These are phyloP conservation scores for Tuctoria greenei DNA, from an alignment of 176 grass and related monocot genomes.

Conservation along the genomic window DNA sequence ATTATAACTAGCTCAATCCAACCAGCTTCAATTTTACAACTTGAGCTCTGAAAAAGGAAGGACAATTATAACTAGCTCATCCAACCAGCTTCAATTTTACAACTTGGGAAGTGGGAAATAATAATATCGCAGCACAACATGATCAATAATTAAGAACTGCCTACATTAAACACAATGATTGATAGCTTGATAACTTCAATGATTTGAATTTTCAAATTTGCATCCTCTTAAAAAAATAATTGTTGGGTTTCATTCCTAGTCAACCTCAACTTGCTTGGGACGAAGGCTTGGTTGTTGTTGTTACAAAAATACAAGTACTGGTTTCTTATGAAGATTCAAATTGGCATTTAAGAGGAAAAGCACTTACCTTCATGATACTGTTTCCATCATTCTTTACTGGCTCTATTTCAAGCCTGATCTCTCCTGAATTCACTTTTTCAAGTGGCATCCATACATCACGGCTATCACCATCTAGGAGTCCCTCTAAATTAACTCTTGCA, in stretches of 20 bases:
- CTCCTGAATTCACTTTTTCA: slow-evolving; percentile 82
- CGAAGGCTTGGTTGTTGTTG: too few relatives aligned
- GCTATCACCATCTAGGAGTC: slow-evolving; percentile 59
- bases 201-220: not conserved
- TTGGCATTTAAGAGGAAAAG: not conserved
- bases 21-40: slow-evolving; percentile 46
- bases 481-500: slow-evolving; percentile 79
- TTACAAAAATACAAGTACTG: too few relatives aligned
- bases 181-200: slow-evolving; percentile 1
- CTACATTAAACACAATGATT: not conserved
- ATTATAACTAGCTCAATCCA: slow-evolving; percentile 83
- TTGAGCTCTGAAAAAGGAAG: slow-evolving; percentile 53
- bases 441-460: slow-evolving; percentile 90
- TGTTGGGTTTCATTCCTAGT: too few relatives aligned
- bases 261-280: too few relatives aligned
- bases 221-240: not conserved
- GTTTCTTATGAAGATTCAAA: not conserved
- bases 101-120: slow-evolving; percentile 22
- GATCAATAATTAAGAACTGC: not conserved
- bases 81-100: slow-evolving; percentile 50
- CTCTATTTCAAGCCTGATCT: slow-evolving; percentile 77
- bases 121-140: not conserved
- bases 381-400: slow-evolving; percentile 50
- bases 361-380: slow-evolving; percentile 43
- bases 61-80: slow-evolving; percentile 69